Base-by-base conservation (phyloP, 129 eudicot genomes). In the Deinandra increscens region DNA sequence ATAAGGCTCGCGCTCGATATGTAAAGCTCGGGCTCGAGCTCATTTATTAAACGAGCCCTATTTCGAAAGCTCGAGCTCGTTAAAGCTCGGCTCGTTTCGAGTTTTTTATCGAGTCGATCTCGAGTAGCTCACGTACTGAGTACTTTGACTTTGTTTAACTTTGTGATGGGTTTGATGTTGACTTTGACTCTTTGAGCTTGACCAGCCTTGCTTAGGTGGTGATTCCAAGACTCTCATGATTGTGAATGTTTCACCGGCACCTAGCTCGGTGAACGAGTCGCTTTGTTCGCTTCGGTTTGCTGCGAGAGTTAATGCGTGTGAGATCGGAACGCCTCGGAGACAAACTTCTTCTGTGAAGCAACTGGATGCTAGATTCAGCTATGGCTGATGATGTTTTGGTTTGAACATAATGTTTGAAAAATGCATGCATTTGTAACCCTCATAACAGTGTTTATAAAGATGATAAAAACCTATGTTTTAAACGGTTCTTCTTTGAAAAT, bases 131-230 rank as follows among this genome's bases (percentile, higher is more conserved):
- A n/a, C n/a, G n/a, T n/a, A n/a, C n/a, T n/a, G n/a, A n/a, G n/a
- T n/a, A n/a, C n/a, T 43, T 38, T 7, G 9, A 72, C 58, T n/a
- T 23, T 20, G 13, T 37, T 37, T 34, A 38, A 49, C 18, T 59
- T 48, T 18, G 15, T 68, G 41, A 68, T 46, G 15, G 7, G 19
- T 45, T 51, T 55, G 9, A 23, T 6, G 13, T 58, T 58, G 62
- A 55, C 31, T 26, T 26, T 13, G 10, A 26, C 31, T 26, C 31
- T 26, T 42, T 61, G 75, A 62, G 23, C 17, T 70, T 74, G 22
- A 56, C 18, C 90, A 93, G 98, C 97, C 98, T 72, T 93, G 98
- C 81, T 77, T 93, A 68, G 96, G 98, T 60, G 98, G 98, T 17
- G 95, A 93, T 70, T 93, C 98, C 8, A 93, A 93, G 84, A 89